Conservation (phyloP, 2,329 filamentous ascomycete genomes). For the Trichoderma sp. region DNA sequence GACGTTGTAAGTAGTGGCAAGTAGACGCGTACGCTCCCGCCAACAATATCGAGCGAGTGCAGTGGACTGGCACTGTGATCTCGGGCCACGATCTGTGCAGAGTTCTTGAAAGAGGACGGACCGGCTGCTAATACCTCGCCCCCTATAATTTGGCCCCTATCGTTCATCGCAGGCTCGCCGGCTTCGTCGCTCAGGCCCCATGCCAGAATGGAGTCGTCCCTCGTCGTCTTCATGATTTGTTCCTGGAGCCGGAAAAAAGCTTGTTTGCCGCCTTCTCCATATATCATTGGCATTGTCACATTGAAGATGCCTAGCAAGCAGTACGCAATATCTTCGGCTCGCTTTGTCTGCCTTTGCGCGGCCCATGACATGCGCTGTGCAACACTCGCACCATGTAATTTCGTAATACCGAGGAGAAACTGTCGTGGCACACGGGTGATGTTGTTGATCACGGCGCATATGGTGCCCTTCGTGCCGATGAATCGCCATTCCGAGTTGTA, state of each 20-base stretch:
- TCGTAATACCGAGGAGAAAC: constrained; percentile 18
- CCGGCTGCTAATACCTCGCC: constrained; percentile 3
- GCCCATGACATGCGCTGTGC: constrained; percentile 35
- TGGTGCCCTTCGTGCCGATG: constrained; percentile 22
- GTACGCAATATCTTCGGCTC: constrained; percentile 32
- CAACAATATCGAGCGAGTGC: constrained; percentile 21
- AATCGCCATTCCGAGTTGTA: constrained; percentile 30
- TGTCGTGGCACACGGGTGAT: constrained; percentile 37
- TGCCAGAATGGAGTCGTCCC: constrained; percentile 32
- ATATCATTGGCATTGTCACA: constrained; percentile 31
- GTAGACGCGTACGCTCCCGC: constrained; percentile 22
- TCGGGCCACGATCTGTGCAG: constrained; percentile 16
- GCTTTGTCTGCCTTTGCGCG: constrained; percentile 26
- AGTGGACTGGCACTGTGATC: neutral
- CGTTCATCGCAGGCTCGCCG: neutral
- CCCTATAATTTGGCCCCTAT: neutral
- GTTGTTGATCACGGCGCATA: constrained; percentile 32
- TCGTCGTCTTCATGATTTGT: constrained; percentile 29
- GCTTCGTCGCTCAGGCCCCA: constrained; percentile 15
- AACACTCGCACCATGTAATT: constrained; percentile 29
- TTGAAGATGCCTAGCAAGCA: constrained; percentile 32
- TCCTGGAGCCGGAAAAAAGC: constrained; percentile 31
- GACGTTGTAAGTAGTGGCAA: neutral
- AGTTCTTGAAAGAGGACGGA: constrained; percentile 26
- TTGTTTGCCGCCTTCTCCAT: constrained; percentile 30